phyloP scores from a whole-genome alignment of 257 asterid genomes.

The Solanum gracilifrons region DNA sequence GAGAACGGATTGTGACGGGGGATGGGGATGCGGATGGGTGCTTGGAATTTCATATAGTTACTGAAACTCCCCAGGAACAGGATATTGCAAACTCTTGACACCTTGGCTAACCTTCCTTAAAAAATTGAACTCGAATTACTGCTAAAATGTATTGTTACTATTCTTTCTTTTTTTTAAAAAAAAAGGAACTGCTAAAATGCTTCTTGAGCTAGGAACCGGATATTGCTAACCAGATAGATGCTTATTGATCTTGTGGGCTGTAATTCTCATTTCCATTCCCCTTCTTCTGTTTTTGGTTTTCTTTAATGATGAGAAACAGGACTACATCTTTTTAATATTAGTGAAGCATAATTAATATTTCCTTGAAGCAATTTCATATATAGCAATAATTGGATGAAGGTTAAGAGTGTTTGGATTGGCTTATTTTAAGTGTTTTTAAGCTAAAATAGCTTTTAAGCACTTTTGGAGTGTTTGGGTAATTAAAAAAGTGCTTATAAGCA shows the following conservation, averaged over 20 bases:
- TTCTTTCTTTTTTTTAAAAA: neutral
- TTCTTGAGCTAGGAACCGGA: neutral
- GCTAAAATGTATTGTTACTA: neutral
- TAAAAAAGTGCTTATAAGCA: too few species aligned
- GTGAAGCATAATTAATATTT: neutral
- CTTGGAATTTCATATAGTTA: neutral
- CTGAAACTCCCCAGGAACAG: neutral
- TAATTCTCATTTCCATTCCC: neutral
- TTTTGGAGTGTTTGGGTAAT: too few species aligned
- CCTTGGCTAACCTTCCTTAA: neutral
- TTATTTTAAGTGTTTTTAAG: too few species aligned
- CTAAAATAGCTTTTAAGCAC: too few species aligned
- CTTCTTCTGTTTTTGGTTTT: neutral
- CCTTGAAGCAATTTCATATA: neutral
- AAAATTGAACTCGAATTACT: neutral
- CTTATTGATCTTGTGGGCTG: neutral
- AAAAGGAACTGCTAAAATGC: neutral
- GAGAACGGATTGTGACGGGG: neutral
- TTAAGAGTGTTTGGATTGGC: neutral
- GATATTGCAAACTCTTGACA: neutral
- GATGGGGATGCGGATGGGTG: neutral
- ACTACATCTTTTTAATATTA: neutral
- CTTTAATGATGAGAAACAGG: neutral
- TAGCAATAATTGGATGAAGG: neutral
- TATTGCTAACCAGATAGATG: neutral